A percentile compares a stretch with the other conserved stretches of the same genome.
These are phyloP conservation scores for Plantago lanceolata DNA, from an alignment of 305 asterid genomes.

Conservation along the genomic window DNA sequence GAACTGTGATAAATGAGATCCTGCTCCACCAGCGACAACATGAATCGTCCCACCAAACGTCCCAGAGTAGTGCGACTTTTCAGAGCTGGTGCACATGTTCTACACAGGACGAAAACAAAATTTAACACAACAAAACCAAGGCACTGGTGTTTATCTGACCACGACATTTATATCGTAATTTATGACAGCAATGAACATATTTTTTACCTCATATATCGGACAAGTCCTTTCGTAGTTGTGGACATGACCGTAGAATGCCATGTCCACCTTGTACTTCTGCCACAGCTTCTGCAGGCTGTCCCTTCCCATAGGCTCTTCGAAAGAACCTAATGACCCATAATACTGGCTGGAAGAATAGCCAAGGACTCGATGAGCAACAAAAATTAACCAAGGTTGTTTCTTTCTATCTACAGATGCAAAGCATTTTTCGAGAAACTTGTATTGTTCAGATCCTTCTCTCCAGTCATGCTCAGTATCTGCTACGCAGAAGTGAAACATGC, in stretches of 20 bases:
- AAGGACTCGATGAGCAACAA: conserved; percentile 75
- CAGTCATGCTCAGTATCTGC: conserved; percentile 83
- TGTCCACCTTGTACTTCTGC: conserved; percentile 88
- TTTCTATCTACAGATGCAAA: conserved; percentile 69
- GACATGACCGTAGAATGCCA: conserved; percentile 80
- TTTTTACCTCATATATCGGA: conserved; percentile 71
- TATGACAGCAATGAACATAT: too few species aligned
- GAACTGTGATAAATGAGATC: conserved; percentile 63
- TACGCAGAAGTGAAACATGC: conserved; percentile 84
- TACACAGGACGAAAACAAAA: conserved; percentile 22
- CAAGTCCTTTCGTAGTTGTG: conserved; percentile 81
- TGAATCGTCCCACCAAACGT: conserved; percentile 67
- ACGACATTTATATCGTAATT: not conserved
- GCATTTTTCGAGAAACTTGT: conserved; percentile 62
- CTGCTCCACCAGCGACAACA: conserved; percentile 81
- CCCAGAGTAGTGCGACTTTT: conserved; percentile 53
- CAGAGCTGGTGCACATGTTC: conserved; percentile 58
- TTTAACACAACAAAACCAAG: not conserved
- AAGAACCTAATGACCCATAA: conserved; percentile 66
- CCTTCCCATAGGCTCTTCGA: conserved; percentile 91
- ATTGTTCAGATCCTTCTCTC: conserved; percentile 86
- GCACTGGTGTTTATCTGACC: not conserved
- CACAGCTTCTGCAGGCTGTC: conserved; percentile 85
- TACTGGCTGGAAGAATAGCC: conserved; percentile 74
- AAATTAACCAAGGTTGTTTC: conserved; percentile 82